Evolutionary conservation across 345 rosid genomes (phyloP).

Genomic region (Eutrema yunnanense): DNA sequence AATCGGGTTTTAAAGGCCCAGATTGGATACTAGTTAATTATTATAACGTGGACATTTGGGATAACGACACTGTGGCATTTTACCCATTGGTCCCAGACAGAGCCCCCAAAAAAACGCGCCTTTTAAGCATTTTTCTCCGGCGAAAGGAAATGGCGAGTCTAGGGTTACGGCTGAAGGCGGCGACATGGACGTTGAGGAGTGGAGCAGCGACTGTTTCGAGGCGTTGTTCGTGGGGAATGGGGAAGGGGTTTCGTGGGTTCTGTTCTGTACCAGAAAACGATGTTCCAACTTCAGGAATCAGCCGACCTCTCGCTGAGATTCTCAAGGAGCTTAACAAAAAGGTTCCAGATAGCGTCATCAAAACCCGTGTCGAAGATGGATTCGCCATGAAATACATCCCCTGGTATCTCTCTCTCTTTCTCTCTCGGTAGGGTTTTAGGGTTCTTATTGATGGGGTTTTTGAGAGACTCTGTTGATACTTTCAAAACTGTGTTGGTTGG

Average conservation of each 20-base stretch:
- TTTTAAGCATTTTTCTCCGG: conserved; percentile 7
- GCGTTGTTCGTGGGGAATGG: background rate
- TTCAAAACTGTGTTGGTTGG: conserved; percentile 16
- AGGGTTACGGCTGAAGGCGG: conserved; percentile 16
- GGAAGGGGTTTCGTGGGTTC: conserved; percentile 14
- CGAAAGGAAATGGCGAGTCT: conserved; percentile 21
- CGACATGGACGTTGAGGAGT: conserved; percentile 12
- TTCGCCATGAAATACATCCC: conserved; percentile 65
- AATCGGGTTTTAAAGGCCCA: too few relatives aligned
- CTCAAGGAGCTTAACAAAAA: conserved; percentile 76
- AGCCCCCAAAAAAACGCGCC: background rate
- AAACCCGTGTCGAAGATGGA: conserved; percentile 54
- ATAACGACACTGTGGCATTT: too few relatives aligned
- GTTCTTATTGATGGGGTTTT: background rate
- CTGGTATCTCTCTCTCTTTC: conserved; percentile 36
- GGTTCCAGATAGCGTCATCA: conserved; percentile 59
- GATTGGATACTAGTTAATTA: too few relatives aligned
- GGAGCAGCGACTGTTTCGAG: conserved; percentile 1
- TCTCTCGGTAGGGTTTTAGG: background rate
- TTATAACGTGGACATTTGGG: too few relatives aligned
- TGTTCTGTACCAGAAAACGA: conserved; percentile 27
- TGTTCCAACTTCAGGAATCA: conserved; percentile 59
- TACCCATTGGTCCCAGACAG: background rate
- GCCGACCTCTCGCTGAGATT: conserved; percentile 61
- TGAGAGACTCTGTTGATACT: conserved; percentile 1